Base-by-base conservation (phyloP, 345 rosid genomes). In the Kandelia obovata region DNA sequence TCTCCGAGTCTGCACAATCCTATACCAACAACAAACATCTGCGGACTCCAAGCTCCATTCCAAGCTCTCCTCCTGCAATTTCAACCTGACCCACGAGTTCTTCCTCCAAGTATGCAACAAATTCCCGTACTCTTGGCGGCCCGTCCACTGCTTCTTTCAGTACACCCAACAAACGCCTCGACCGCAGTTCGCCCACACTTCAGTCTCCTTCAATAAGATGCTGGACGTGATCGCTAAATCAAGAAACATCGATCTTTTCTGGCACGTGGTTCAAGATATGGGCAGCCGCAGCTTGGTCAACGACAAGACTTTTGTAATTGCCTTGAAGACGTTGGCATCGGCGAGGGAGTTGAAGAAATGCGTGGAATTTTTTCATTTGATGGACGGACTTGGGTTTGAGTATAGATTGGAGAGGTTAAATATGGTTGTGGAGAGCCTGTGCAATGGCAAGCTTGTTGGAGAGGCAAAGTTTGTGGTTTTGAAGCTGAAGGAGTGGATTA, bases 41-140 rank as follows among this genome's bases (percentile, higher is more conserved):
- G 75, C 96, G 2, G 89, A 87, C 62, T 71, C 81, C 53, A 87
- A 87, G 19, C 96, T 89, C 82, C 73, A 81, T 77, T 66, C 83
- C 11, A 84, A 83, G 32, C 93, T 93, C 67, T 77, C 86, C 55
- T 79, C 88, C 66, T 65, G 66, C 34, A 28, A 59, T 27, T 72
- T 71, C 75, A 69, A 75, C 59, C 75, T 85, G 64, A 86, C 79
- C 25, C 87, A 82, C 31, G 98, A 93, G 34, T 83, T 93, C 79
- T 93, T 89, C 82, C 91, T 93, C 76, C 97, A 83, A 74, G 92
- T 89, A 78, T 91, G 92, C 89, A 87, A 89, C 86, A 82, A 77
- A 21, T 91, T 91, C 77, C 90, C 87, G 49, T 82, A 71, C 79
- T 91, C 94, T 0, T 91, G 96, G 97, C 91, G 92, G 23, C 98